These are phyloP conservation scores for Platanus orientalis DNA, from an alignment of 164 flowering plant genomes.

Conservation along the genomic window DNA sequence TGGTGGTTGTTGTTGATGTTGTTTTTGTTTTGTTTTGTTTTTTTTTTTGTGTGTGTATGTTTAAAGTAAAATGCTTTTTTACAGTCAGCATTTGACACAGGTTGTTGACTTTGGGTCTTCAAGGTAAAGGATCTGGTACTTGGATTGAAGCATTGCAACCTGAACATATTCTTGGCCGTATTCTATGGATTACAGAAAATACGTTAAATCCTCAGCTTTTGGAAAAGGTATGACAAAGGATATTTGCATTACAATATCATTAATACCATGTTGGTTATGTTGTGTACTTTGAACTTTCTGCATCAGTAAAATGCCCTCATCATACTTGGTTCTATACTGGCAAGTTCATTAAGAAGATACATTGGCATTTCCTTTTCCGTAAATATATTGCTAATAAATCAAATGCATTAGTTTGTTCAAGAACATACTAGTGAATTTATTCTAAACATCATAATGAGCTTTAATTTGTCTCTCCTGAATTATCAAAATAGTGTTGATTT, in stretches of 20 bases:
- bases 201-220: slow-evolving; percentile 68
- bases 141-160: slow-evolving; percentile 65
- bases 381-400: too few relatives aligned
- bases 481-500: too few relatives aligned
- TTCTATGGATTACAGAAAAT: slow-evolving; percentile 82
- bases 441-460: too few relatives aligned
- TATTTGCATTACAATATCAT: background rate
- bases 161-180: slow-evolving; percentile 53
- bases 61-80: slow-evolving; percentile 4
- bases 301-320: background rate
- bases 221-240: slow-evolving; percentile 53
- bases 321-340: background rate
- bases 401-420: too few relatives aligned
- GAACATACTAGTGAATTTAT: too few relatives aligned
- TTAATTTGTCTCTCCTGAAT: too few relatives aligned
- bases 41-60: too few relatives aligned
- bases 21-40: background rate
- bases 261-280: background rate
- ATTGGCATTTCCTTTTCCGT: background rate
- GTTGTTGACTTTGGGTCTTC: slow-evolving; percentile 70
- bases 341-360: background rate
- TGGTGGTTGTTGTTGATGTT: background rate
- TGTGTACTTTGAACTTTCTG: background rate
- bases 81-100: slow-evolving; percentile 34
- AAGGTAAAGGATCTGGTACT: slow-evolving; percentile 41